A percentile compares a stretch with the other conserved stretches of the same genome.
Evolutionary conservation across 129 eudicot genomes (phyloP).

Genomic region (carrot (Daucus carota)): DNA sequence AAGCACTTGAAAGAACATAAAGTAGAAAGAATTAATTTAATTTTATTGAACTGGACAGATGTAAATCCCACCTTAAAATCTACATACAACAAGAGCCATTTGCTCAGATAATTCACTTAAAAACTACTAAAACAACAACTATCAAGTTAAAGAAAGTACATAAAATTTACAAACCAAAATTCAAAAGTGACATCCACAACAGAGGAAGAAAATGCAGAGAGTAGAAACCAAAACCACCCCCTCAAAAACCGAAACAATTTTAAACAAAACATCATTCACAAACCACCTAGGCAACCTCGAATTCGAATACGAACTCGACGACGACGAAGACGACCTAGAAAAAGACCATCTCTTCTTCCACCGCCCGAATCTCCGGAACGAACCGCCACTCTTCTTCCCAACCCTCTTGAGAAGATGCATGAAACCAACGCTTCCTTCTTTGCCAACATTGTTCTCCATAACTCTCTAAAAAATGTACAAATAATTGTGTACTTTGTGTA

Average conservation of each 20-base stretch:
- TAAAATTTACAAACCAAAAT: background rate
- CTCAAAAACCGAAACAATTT: conserved; percentile 45
- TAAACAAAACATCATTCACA: conserved; percentile 45
- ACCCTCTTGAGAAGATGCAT: conserved; percentile 36
- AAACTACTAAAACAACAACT: background rate
- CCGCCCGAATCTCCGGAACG: conserved; percentile 25
- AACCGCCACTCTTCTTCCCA: conserved; percentile 24
- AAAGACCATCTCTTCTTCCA: conserved; percentile 26
- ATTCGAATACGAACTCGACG: conserved; percentile 8
- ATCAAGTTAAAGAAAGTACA: background rate
- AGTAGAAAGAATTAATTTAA: background rate
- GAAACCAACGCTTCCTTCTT: conserved; percentile 18
- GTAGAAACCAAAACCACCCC: conserved; percentile 47
- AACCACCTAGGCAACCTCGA: conserved; percentile 38
- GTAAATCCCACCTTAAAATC: background rate
- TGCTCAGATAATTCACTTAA: background rate
- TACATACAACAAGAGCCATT: background rate
- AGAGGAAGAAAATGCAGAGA: conserved; percentile 59
- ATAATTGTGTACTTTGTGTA: background rate
- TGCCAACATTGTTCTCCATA: conserved; percentile 16
- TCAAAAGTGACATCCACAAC: conserved; percentile 59
- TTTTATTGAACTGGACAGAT: background rate
- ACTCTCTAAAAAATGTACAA: background rate
- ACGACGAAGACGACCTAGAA: background rate
- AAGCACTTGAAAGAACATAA: background rate